These are phyloP conservation scores for Lizanozyma gosingica DNA, from an alignment of 1,139 yeast species.

Conservation along the genomic window DNA sequence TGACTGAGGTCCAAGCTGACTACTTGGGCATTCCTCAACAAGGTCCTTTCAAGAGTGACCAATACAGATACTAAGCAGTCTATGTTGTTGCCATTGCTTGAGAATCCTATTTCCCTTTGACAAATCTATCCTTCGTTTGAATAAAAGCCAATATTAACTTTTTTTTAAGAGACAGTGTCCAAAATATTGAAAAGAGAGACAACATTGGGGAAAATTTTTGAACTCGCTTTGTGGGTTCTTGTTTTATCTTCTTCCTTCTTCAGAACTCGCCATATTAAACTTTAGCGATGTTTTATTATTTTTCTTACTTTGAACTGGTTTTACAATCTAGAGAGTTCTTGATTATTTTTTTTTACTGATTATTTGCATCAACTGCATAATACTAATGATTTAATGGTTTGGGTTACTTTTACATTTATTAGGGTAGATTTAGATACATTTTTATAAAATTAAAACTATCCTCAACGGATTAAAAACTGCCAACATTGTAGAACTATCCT, in stretches of 20 bases:
- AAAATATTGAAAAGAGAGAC: background rate
- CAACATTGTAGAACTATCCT: background rate
- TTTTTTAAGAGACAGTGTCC: conserved; percentile 1
- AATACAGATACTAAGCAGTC: conserved; percentile 81
- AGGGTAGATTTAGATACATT: conserved; percentile 16
- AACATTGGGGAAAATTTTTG: too few species aligned
- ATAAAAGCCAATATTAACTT: conserved; percentile 1
- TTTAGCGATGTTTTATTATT: conserved; percentile 7
- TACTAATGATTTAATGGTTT: conserved; percentile 16
- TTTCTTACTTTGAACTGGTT: background rate
- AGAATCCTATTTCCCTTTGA: conserved; percentile 3
- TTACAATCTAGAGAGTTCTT: background rate
- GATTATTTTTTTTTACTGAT: conserved; percentile 13
- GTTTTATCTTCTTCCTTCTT: conserved; percentile 1
- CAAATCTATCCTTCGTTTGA: background rate
- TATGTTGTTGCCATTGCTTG: conserved; percentile 5
- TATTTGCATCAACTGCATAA: conserved; percentile 43
- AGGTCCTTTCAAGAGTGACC: conserved; percentile 99
- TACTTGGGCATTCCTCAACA: conserved; percentile 88
- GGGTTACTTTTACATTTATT: conserved; percentile 9
- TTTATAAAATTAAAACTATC: conserved; percentile 23
- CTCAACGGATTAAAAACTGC: conserved; percentile 27
- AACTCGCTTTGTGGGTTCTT: too few species aligned
- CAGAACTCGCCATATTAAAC: conserved; percentile 1
- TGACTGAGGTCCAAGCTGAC: conserved; percentile 80